Conservation (phyloP, 2,329 filamentous ascomycete genomes). For the Colletotrichum chrysophilum region DNA sequence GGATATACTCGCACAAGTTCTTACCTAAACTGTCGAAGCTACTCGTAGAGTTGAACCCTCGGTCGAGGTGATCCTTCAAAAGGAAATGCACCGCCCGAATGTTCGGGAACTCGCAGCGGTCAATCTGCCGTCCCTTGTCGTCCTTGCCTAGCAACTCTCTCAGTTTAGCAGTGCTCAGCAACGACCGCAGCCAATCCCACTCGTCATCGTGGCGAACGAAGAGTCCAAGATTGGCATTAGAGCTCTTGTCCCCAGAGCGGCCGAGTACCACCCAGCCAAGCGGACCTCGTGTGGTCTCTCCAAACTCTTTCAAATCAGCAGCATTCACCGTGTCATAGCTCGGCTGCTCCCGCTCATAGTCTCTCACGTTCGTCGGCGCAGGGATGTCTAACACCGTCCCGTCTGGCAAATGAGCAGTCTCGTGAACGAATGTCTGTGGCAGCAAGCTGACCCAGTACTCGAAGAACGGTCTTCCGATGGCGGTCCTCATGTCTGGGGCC, state of each 20-base stretch:
- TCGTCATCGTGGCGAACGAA: slow-evolving; percentile 43
- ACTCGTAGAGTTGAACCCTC: slow-evolving; percentile 18
- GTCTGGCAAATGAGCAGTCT: slow-evolving; percentile 24
- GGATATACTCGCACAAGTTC: slow-evolving; percentile 31
- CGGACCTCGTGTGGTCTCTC: neutral
- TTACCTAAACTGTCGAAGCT: slow-evolving; percentile 34
- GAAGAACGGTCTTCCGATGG: slow-evolving; percentile 39
- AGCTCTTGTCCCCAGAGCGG: slow-evolving; percentile 40
- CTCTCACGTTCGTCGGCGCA: neutral
- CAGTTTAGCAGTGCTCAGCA: slow-evolving; percentile 40
- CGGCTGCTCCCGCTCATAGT: neutral
- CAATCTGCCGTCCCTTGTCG: slow-evolving; percentile 34
- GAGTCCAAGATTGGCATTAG: slow-evolving; percentile 42
- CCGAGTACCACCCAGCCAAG: slow-evolving; percentile 13
- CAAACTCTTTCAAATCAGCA: neutral
- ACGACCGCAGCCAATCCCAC: slow-evolving; percentile 43
- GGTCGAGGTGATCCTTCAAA: slow-evolving; percentile 17
- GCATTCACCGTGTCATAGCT: neutral
- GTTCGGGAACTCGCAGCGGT: slow-evolving; percentile 43
- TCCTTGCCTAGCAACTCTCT: slow-evolving; percentile 34
- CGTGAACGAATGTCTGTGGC: slow-evolving; percentile 26
- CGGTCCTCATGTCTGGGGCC: slow-evolving; percentile 40
- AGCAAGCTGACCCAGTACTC: slow-evolving; percentile 34
- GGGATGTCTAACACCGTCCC: slow-evolving; percentile 22
- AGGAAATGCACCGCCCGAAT: slow-evolving; percentile 26